Conservation (phyloP, 192 early-diverging fungal genomes). For the Linderina pennispora region DNA sequence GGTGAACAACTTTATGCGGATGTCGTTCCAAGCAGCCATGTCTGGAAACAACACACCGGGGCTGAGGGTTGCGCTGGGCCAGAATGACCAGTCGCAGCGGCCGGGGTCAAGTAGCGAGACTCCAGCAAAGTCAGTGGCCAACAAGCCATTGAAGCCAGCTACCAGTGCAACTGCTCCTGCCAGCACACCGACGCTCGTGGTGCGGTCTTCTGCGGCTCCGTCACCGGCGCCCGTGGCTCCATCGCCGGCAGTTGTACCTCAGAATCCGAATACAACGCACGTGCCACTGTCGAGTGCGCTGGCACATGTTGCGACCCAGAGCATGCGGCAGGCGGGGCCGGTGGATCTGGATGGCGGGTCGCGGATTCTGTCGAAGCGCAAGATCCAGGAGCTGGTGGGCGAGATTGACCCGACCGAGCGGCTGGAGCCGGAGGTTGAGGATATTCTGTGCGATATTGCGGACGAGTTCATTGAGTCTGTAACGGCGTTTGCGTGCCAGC, state of each 20-base stretch:
- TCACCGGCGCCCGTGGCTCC: slow-evolving; percentile 1
- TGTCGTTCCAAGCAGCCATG: slow-evolving; percentile 32
- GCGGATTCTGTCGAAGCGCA: slow-evolving; percentile 64
- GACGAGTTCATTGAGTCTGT: slow-evolving; percentile 87
- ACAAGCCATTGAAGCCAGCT: not conserved
- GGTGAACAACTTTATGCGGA: slow-evolving; percentile 33
- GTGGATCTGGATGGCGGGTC: slow-evolving; percentile 32
- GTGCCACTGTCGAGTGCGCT: slow-evolving; percentile 36
- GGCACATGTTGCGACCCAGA: slow-evolving; percentile 43
- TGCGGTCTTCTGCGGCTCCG: not conserved
- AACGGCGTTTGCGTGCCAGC: slow-evolving; percentile 70
- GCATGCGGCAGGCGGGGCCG: slow-evolving; percentile 32
- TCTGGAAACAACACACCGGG: slow-evolving; percentile 13
- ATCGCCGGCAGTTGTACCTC: slow-evolving; percentile 2
- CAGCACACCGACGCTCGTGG: too few species aligned
- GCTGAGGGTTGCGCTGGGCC: not conserved
- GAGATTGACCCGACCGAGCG: slow-evolving; percentile 76
- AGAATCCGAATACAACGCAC: slow-evolving; percentile 23
- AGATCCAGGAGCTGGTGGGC: slow-evolving; percentile 79
- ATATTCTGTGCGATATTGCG: slow-evolving; percentile 77
- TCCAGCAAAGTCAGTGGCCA: not conserved
- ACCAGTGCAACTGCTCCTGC: too few species aligned
- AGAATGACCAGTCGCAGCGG: not conserved
- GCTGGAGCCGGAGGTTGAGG: slow-evolving; percentile 77
- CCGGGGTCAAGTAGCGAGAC: not conserved